Evolutionary conservation across 257 asterid genomes (phyloP), one percentile per base, ranked within the genome.

Genomic region (Gardenia jasminoides): DNA sequence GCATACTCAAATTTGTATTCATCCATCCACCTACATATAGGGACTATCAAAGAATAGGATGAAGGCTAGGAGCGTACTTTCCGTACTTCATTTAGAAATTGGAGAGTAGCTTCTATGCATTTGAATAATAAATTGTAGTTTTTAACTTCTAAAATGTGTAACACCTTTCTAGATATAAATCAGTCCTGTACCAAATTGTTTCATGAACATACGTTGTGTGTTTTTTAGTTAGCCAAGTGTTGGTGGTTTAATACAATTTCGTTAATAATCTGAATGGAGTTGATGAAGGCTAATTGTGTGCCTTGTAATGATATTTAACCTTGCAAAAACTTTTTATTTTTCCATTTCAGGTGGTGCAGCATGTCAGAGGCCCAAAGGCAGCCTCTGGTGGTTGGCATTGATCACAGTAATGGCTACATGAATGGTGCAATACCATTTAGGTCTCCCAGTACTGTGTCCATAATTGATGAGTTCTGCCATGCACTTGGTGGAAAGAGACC

Each of bases 301-400:
- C 41, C 52, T 65, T 26, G 39, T 46, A 66, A 16, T 59, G 22
- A 54, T 74, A 69, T 54, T 50, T 50, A 65, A 74, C 31, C 10
- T 46, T 46, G 10, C 50, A 46, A 46, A 10, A 46, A 13, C 50
- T 46, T 46, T 46, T 46, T 10, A 7, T 46, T 46, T 10, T 46
- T 46, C 20, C 78, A 56, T 82, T 82, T 85, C 88, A 94, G 97
- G 85, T 79, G 78, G 80, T 61, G 52, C 83, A 85, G 84, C 82
- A 96, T 96, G 98, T 93, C 97, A 70, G 99, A 96, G 87, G 90
- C 97, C 80, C 98, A 86, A 85, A 93, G 98, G 92, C 91, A 89
- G 88, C 87, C 81, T 24, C 62, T 43, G 75, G 12, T 76, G 46
- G 72, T 86, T 39, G 82, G 83, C 72, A 22, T 78, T 54, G 86